These are phyloP conservation scores for Phanerodontia chrysosporium DNA, from an alignment of 768 basidiomycete species.

Conservation along the genomic window DNA sequence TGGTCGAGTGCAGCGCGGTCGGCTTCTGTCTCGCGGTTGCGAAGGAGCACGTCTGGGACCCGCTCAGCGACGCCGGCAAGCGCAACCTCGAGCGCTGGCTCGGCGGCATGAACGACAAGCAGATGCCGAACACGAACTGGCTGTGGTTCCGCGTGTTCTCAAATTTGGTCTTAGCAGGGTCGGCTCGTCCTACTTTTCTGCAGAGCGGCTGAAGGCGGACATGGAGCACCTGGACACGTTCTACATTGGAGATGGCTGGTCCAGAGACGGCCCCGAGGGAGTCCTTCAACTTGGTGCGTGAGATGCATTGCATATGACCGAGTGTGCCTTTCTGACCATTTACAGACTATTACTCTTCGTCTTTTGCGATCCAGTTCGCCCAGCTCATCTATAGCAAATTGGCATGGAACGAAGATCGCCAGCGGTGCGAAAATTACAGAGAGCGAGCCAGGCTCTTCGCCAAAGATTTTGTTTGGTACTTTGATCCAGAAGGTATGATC, in stretches of 20 bases:
- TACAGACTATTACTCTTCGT: constrained; percentile 69
- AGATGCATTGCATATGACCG: background rate
- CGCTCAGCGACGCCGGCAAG: constrained; percentile 49
- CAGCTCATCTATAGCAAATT: constrained; percentile 71
- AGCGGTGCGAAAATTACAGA: constrained; percentile 59
- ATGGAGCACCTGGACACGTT: constrained; percentile 76
- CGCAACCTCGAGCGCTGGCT: constrained; percentile 62
- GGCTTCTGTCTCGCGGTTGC: constrained; percentile 69
- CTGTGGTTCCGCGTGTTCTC: constrained; percentile 80
- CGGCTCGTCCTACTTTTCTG: constrained; percentile 52
- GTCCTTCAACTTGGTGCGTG: constrained; percentile 53
- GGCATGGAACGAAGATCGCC: constrained; percentile 56
- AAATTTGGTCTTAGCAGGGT: constrained; percentile 65
- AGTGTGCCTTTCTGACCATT: background rate
- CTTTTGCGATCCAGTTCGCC: constrained; percentile 75
- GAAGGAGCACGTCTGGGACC: constrained; percentile 61
- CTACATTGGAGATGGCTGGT: constrained; percentile 75
- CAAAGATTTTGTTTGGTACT: constrained; percentile 70
- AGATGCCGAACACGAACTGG: constrained; percentile 84
- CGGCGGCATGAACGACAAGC: constrained; percentile 74
- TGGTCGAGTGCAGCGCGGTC: constrained; percentile 79
- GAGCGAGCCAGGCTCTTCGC: constrained; percentile 61
- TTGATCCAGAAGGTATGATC: constrained; percentile 59
- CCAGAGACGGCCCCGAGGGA: constrained; percentile 72
- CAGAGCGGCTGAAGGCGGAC: constrained; percentile 64